phyloP scores from a whole-genome alignment of 23 red algal species.

The Cyanidioschyzon merolae region DNA sequence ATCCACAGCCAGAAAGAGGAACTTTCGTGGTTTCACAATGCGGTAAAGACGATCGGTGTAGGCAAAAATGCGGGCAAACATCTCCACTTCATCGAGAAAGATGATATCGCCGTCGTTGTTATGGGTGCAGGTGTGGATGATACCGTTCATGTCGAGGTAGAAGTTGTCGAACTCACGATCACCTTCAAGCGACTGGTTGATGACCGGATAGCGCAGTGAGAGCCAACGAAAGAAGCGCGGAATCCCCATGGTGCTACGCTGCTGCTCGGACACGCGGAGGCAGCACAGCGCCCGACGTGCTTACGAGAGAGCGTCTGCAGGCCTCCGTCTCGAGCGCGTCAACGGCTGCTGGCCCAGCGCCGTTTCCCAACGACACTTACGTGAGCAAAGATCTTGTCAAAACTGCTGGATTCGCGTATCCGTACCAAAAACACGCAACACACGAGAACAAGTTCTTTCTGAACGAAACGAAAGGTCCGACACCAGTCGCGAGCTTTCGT shows the following conservation, averaged over 20 bases:
- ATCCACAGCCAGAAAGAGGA: conserved; percentile 90
- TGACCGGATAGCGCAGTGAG: conserved; percentile 84
- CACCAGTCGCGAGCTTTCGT: no score
- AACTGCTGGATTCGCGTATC: no score
- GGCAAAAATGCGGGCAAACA: conserved; percentile 76
- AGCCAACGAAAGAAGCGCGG: conserved; percentile 98
- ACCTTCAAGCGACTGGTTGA: conserved; percentile 83
- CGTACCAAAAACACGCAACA: no score
- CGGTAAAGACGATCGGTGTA: conserved; percentile 85
- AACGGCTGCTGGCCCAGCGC: no score
- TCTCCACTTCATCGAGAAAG: conserved; percentile 40
- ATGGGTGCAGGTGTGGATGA: conserved; percentile 95
- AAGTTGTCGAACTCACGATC: conserved; percentile 93
- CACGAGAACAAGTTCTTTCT: no score
- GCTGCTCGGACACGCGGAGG: neutral
- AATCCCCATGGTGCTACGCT: conserved; percentile 38
- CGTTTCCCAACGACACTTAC: no score
- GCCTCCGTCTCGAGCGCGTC: no score
- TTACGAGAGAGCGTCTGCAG: no score
- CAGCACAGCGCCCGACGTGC: no score
- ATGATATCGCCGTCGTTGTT: conserved; percentile 48
- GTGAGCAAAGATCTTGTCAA: no score
- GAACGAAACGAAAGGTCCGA: no score
- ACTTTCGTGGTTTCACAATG: conserved; percentile 60
- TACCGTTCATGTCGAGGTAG: conserved; percentile 95